phyloP scores from a whole-genome alignment of 83 land plant genomes.

The Diphasiastrum complanatum region DNA sequence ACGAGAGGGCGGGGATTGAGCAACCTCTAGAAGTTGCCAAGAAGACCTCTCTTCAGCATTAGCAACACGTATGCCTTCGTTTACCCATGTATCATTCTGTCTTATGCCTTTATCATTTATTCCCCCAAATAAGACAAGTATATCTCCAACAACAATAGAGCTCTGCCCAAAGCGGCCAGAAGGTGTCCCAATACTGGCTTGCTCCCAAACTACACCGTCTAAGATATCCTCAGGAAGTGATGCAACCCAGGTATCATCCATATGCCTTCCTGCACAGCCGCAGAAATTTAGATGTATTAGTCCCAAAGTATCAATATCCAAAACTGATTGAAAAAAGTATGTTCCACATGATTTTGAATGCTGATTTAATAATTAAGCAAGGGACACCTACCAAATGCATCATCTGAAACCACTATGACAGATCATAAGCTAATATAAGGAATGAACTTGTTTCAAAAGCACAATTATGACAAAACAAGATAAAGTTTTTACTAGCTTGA shows the following conservation, averaged over 20 bases:
- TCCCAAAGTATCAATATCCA: no score
- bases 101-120: conserved; percentile 79
- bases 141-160: conserved; percentile 51
- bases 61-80: conserved; percentile 26
- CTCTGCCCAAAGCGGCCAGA: conserved; percentile 89
- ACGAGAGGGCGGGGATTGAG: conserved; percentile 63
- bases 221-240: conserved; percentile 40
- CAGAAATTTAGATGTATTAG: neutral
- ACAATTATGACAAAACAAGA: no score
- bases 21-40: conserved; percentile 68
- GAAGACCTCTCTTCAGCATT: conserved; percentile 27
- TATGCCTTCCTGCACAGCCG: conserved; percentile 59
- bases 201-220: conserved; percentile 50
- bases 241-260: conserved; percentile 94
- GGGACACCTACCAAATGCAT: no score
- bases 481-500: no score
- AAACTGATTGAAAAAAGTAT: no score
- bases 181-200: conserved; percentile 51
- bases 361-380: no score
- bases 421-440: no score
- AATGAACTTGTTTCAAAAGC: no score
- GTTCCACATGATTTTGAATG: no score
- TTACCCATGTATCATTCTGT: conserved; percentile 89
- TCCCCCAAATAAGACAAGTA: conserved; percentile 83
- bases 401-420: no score